Evolutionary conservation across 164 flowering plant genomes (phyloP), one percentile per base, ranked within the genome.

Genomic region (Aristolochia californica): DNA sequence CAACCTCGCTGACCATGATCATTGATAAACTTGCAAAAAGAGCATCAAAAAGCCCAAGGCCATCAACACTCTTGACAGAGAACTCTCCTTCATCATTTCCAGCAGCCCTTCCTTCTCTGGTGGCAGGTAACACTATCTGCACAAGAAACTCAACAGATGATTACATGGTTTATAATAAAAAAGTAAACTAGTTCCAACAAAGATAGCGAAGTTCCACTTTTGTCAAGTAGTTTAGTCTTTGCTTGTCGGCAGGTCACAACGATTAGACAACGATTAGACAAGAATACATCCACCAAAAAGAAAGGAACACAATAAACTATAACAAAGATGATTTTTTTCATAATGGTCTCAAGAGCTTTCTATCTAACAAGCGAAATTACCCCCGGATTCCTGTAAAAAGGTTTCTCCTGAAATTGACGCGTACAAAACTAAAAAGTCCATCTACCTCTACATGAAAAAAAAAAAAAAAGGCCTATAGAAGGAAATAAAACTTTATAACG

Each of bases 1-100:
- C 58, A 66, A 94, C 97, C 96, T 94, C 97, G 47, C 88, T 87
- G 75, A 93, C 97, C 22, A 93, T 44, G 48, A 89, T 87, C 95
- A 93, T 93, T 0, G 97, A 89, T 17, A 89, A 80, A 66, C 97
- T 89, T 1, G 99, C 79, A 57, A 93, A 70, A 64, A 93, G 79
- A 7, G 96, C 99, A 77, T 93, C 99, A 48, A 93, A 85, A 20
- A 89, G 52, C 48, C 99, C 99, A 69, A 84, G 85, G 62, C 94
- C 91, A 56, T 53, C 40, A 3, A 82, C 63, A 38, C n/a, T 53
- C 51, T 17, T 51, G 13, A 51, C 26, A 17, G 74, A 48, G 27
- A 78, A 62, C 24, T 69, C 63, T 2, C 47, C 53, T 28, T 73
- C 88, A 61, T 23, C 62, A 50, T 72, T 60, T 13, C 63, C 77